phyloP scores from a whole-genome alignment of 352 stramenopile genomes.

The Lagenidium sp. region DNA sequence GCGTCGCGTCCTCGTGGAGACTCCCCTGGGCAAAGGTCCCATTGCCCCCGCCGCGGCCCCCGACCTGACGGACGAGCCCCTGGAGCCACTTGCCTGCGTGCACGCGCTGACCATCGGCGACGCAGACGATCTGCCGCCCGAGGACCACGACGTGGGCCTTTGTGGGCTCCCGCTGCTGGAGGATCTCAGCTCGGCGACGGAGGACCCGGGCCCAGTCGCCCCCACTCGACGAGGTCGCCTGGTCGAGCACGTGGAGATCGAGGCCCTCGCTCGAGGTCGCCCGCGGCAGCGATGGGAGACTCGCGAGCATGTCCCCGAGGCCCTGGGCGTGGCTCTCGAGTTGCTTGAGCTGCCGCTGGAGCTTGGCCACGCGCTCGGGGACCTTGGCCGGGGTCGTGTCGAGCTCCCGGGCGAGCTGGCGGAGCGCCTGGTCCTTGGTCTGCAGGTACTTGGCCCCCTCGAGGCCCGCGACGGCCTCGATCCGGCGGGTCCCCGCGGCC shows the following conservation, averaged over 20 bases:
- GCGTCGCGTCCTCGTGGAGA: conserved; percentile 6
- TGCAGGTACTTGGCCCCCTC: conserved; percentile 48
- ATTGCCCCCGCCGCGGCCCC: conserved; percentile 49
- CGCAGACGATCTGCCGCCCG: conserved; percentile 41
- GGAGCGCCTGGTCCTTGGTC: conserved; percentile 39
- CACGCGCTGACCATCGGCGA: conserved; percentile 17
- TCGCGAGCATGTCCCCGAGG: conserved; percentile 40
- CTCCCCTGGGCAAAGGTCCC: conserved; percentile 55
- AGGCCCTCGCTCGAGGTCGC: conserved; percentile 4
- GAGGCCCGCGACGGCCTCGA: conserved; percentile 49
- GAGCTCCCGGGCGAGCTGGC: conserved; percentile 35
- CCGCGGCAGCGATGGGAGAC: conserved; percentile 27
- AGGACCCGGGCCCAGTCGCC: conserved; percentile 42
- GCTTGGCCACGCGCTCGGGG: conserved; percentile 46
- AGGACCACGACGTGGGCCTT: conserved; percentile 39
- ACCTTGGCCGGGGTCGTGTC: conserved; percentile 57
- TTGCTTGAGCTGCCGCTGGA: conserved; percentile 66
- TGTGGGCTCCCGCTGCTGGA: conserved; percentile 22
- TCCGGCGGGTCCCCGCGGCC: conserved; percentile 62
- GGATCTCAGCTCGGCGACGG: conserved; percentile 48
- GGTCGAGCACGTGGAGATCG: conserved; percentile 25
- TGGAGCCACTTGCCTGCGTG: conserved; percentile 58
- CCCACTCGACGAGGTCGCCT: not conserved
- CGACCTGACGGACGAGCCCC: conserved; percentile 34
- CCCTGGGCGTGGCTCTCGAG: conserved; percentile 39